These are phyloP conservation scores for Kodamaea fukazawae DNA, from an alignment of 805 yeast genomes.

Conservation along the genomic window DNA sequence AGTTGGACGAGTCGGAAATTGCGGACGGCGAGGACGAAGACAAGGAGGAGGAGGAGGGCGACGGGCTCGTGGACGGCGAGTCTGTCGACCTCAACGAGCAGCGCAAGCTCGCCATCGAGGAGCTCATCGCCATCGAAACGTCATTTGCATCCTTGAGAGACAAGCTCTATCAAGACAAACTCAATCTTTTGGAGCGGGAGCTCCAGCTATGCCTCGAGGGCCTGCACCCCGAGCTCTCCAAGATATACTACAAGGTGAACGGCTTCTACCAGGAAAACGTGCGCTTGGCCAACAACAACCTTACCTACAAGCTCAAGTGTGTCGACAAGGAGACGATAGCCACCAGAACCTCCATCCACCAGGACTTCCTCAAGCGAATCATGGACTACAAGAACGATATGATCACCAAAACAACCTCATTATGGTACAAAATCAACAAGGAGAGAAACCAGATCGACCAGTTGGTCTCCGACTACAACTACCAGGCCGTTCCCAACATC, in stretches of 20 bases:
- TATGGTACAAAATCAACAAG: constrained; percentile 89
- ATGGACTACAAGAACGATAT: constrained; percentile 65
- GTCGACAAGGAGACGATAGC: constrained; percentile 81
- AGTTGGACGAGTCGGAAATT: constrained; percentile 10
- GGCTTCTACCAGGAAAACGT: constrained; percentile 71
- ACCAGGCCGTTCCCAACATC: constrained; percentile 36
- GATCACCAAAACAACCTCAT: constrained; percentile 70
- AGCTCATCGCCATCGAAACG: constrained; percentile 75
- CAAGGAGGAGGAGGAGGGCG: constrained; percentile 9
- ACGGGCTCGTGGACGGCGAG: constrained; percentile 11
- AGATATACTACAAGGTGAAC: constrained; percentile 67
- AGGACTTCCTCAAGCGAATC: constrained; percentile 66
- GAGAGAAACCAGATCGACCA: constrained; percentile 83
- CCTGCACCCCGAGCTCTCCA: constrained; percentile 84
- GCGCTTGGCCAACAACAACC: constrained; percentile 38
- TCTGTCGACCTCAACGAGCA: constrained; percentile 33
- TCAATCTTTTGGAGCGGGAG: constrained; percentile 75
- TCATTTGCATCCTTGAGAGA: constrained; percentile 87
- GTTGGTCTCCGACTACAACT: constrained; percentile 53
- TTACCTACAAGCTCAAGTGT: constrained; percentile 65
- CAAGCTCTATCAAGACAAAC: constrained; percentile 77
- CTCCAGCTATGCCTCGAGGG: constrained; percentile 84
- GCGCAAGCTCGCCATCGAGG: constrained; percentile 64
- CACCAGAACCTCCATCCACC: constrained; percentile 75
- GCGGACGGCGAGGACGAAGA: constrained; percentile 12